Evolutionary conservation across 2,329 filamentous ascomycete genomes (phyloP).

Genomic region (Fusarium sulawesiense): DNA sequence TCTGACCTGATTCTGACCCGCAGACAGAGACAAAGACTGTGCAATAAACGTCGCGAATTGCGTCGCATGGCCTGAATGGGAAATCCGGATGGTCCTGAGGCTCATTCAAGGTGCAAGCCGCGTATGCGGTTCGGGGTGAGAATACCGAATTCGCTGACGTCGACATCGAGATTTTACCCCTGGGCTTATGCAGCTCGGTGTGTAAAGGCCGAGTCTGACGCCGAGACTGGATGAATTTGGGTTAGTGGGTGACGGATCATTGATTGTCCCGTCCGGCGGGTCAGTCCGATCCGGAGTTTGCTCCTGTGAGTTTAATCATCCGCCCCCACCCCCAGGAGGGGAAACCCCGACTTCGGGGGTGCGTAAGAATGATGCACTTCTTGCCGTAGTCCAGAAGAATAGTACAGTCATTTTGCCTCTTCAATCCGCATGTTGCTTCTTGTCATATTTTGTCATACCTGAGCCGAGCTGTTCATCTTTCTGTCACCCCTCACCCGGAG

Average conservation of each 20-base stretch:
- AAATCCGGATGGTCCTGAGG: slow-evolving; percentile 29
- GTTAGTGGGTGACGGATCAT: neutral
- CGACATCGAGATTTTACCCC: slow-evolving; percentile 7
- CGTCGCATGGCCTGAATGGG: slow-evolving; percentile 19
- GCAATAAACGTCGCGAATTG: slow-evolving; percentile 22
- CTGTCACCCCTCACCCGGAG: neutral
- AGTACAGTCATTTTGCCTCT: neutral
- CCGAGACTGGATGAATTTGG: neutral
- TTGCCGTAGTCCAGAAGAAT: neutral
- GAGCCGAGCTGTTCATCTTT: neutral
- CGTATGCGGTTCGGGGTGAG: neutral
- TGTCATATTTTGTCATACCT: neutral
- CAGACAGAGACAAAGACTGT: slow-evolving; percentile 4
- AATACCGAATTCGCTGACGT: slow-evolving; percentile 13
- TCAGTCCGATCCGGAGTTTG: slow-evolving; percentile 1
- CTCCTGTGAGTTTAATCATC: slow-evolving; percentile 8
- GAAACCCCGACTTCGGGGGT: slow-evolving; percentile 14
- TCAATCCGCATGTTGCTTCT: rapidly evolving
- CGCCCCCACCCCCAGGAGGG: slow-evolving; percentile 21
- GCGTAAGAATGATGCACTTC: neutral
- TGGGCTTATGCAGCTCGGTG: slow-evolving; percentile 16
- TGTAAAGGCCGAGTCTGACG: neutral
- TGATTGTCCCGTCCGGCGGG: neutral
- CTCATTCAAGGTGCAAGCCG: slow-evolving; percentile 9
- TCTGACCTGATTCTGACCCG: slow-evolving; percentile 19